Base-by-base conservation (phyloP, 331 rosid species). In the Spiraea crenata region DNA sequence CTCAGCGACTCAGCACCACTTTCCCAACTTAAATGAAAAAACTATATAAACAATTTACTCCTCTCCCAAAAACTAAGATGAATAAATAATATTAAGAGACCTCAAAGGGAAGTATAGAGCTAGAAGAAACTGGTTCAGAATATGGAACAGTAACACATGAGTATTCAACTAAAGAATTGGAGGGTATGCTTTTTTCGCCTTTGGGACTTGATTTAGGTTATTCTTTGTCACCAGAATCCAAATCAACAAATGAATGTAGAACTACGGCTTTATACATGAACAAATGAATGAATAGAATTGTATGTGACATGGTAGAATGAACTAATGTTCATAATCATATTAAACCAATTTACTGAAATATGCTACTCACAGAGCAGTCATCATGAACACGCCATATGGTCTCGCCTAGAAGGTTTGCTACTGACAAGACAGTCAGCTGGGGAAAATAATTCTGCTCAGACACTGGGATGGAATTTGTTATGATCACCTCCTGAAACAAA, bases 301-400 rank as follows among this genome's bases (percentile, higher is more conserved):
- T n/a, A 31, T 42, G 14, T 14, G 15, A 14, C n/a, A 25, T 34
- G 14, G 49, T 34, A 70, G 72, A 56, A 79, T 56, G 67, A 76
- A 71, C 63, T 42, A 57, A 60, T 49, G 63, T 65, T 37, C 0
- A 61, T 38, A 47, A 41, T 71, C 57, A 61, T 52, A 72, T 41
- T 42, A 66, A 60, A 17, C 63, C 65, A 62, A 74, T 76, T 82
- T 81, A 85, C 74, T 73, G 80, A 80, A 82, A 89, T 75, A 87
- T 82, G 77, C 84, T 83, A 88, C 98, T 92, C 88, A 92, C 98
- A 74, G 98, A 90, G 84, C 98, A 92, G 77, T 92, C 98, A 65
- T 92, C 98, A 66, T 92, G 95, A 67, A 92, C 96, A 77, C 95
- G 98, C 98, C 98, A 92, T 67, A 92, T 85, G 71, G 98, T 92